Conservation (phyloP, 257 asterid species). For the Verbascum thapsus region DNA sequence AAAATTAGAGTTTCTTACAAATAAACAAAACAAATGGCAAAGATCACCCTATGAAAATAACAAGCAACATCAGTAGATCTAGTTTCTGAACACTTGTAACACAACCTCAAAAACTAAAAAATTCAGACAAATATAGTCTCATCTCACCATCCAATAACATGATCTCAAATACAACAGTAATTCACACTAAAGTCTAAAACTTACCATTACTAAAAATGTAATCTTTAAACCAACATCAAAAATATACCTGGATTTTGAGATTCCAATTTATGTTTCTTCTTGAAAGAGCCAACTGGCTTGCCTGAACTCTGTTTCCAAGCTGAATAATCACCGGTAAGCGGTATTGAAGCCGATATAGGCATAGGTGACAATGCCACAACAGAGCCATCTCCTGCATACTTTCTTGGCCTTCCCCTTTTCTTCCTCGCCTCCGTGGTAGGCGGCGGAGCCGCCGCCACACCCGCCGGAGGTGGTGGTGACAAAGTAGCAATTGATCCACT, state of each 20-base stretch:
- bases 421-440: slow-evolving; percentile 55
- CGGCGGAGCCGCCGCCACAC: slow-evolving; percentile 38
- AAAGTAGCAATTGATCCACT: slow-evolving; percentile 58
- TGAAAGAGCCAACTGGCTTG: slow-evolving; percentile 49
- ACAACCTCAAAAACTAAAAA: slow-evolving; percentile 12
- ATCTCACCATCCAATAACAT: slow-evolving; percentile 8
- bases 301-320: slow-evolving; percentile 58
- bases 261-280: slow-evolving; percentile 76
- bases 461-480: slow-evolving; percentile 34
- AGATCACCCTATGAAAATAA: slow-evolving; percentile 33
- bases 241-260: slow-evolving; percentile 59
- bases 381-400: slow-evolving; percentile 72
- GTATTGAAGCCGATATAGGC: slow-evolving; percentile 97
- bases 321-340: slow-evolving; percentile 74
- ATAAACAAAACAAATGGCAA: slow-evolving; percentile 33
- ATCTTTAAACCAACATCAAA: neutral
- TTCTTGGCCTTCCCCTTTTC: slow-evolving; percentile 91
- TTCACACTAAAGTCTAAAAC: neutral
- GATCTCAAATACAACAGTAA: slow-evolving; percentile 18
- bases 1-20: too few species aligned
- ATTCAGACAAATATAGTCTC: neutral
- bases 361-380: slow-evolving; percentile 77
- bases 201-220: too few species aligned
- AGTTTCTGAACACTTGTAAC: slow-evolving; percentile 31
- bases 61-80: slow-evolving; percentile 48